Evolutionary conservation across 1,139 yeast genomes (phyloP).

Genomic region (Taiozyma sp.): DNA sequence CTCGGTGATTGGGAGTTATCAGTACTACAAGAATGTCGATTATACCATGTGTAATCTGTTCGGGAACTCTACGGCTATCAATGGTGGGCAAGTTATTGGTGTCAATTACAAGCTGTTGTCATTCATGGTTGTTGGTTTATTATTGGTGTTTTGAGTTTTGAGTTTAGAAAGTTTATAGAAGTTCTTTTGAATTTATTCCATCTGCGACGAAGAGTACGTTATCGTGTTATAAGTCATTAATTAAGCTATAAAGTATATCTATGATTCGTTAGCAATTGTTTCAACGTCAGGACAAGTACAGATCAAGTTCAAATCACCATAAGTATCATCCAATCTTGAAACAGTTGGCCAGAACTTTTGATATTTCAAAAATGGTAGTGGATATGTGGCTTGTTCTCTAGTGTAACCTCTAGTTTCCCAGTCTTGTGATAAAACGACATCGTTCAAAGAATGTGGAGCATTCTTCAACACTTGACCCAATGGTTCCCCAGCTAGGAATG

Average conservation of each 20-base stretch:
- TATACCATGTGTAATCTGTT: conserved; percentile 46
- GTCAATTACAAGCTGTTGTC: background rate
- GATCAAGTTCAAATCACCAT: conserved; percentile 87
- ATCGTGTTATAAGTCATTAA: background rate
- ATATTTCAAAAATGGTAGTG: conserved; percentile 63
- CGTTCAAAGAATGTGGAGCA: conserved; percentile 89
- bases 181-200: background rate
- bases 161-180: background rate
- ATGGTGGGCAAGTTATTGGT: background rate
- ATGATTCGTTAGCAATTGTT: conserved; percentile 21
- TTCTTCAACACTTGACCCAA: conserved; percentile 74
- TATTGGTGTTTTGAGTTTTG: background rate
- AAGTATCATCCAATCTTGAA: conserved; percentile 86
- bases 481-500: conserved; percentile 60
- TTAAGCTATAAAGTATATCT: background rate
- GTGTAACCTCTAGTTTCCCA: conserved; percentile 90
- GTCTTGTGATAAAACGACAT: conserved; percentile 52
- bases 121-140: background rate
- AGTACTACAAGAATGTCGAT: conserved; percentile 29
- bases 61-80: conserved; percentile 26
- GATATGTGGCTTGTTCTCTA: conserved; percentile 91
- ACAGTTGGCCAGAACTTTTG: conserved; percentile 96
- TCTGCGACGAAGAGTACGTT: background rate
- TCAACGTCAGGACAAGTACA: conserved; percentile 91
- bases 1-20: conserved; percentile 42